phyloP scores from a whole-genome alignment of 768 basidiomycete genomes.

The Brasilioporus rufonigricans region DNA sequence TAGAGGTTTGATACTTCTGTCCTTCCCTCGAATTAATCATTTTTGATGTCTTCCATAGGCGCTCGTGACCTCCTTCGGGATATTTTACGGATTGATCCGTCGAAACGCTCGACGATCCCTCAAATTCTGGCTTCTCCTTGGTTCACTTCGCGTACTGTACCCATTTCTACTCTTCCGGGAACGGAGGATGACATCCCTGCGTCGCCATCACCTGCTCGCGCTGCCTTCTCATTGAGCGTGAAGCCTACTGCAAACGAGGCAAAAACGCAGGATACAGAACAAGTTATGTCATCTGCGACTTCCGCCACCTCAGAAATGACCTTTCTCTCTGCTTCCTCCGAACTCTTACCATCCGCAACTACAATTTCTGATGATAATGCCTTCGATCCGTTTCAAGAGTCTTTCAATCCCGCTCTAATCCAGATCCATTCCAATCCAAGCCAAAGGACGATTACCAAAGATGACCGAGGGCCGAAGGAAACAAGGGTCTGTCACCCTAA shows the following conservation, averaged over 20 bases:
- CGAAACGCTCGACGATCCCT: conserved; percentile 73
- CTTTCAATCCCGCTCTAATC: conserved; percentile 15
- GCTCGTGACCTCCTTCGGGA: conserved; percentile 78
- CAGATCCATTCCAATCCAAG: conserved; percentile 52
- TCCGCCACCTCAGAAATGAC: conserved; percentile 43
- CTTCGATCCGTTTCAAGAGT: conserved; percentile 43
- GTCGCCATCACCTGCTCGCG: conserved; percentile 32
- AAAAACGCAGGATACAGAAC: conserved; percentile 24
- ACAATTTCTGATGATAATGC: conserved; percentile 53
- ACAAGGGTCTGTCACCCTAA: conserved; percentile 42
- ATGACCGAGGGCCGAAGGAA: conserved; percentile 24
- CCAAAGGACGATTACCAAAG: conserved; percentile 58
- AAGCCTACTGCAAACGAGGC: conserved; percentile 9
- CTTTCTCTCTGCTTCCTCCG: conserved; percentile 52
- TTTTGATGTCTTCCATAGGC: conserved; percentile 46
- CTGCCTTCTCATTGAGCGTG: conserved; percentile 30
- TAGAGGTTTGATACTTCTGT: conserved; percentile 49
- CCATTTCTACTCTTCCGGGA: conserved; percentile 2
- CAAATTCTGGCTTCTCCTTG: conserved; percentile 85
- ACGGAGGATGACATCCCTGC: conserved; percentile 23
- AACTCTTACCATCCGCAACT: conserved; percentile 48
- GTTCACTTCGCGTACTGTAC: conserved; percentile 52
- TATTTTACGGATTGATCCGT: conserved; percentile 75
- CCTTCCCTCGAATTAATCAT: background rate
- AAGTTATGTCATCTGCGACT: conserved; percentile 46